Evolutionary conservation across 257 asterid genomes (phyloP).

Genomic region (Fraxinus pennsylvanica): DNA sequence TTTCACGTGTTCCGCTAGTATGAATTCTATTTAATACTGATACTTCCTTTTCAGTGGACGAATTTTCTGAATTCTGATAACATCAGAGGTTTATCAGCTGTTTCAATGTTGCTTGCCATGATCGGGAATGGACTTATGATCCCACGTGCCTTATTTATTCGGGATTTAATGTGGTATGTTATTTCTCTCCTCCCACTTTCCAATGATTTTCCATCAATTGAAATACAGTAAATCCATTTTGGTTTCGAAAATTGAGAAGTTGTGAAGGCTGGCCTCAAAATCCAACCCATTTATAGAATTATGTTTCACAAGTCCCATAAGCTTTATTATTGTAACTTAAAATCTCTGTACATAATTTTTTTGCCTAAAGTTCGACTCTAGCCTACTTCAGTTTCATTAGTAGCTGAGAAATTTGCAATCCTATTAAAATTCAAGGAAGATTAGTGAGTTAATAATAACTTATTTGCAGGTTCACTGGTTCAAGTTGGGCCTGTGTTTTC

Average conservation of each 20-base stretch:
- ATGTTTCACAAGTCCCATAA: neutral
- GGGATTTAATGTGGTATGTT: constrained; percentile 92
- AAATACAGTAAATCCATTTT: neutral
- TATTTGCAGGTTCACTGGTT: constrained; percentile 82
- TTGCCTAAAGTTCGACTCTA: neutral
- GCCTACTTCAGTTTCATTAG: neutral
- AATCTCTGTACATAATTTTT: neutral
- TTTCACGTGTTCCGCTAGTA: constrained; percentile 15
- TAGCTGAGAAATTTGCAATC: neutral
- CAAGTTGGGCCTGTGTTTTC: constrained; percentile 75
- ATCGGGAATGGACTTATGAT: constrained; percentile 92
- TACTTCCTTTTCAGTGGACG: constrained; percentile 66
- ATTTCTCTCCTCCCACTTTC: neutral
- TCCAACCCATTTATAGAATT: neutral
- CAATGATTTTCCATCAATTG: constrained; percentile 13
- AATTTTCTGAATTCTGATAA: constrained; percentile 84
- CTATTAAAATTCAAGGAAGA: neutral
- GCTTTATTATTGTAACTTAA: neutral
- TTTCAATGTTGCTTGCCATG: constrained; percentile 94
- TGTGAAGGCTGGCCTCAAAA: neutral
- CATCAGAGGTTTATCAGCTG: constrained; percentile 81
- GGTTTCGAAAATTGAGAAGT: neutral
- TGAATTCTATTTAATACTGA: constrained; percentile 27
- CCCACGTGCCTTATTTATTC: constrained; percentile 84
- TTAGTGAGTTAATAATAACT: constrained; percentile 7